Evolutionary conservation across 805 yeast species (phyloP), one percentile per base, ranked within the genome.

Genomic region (Lipomyces japonicus): DNA sequence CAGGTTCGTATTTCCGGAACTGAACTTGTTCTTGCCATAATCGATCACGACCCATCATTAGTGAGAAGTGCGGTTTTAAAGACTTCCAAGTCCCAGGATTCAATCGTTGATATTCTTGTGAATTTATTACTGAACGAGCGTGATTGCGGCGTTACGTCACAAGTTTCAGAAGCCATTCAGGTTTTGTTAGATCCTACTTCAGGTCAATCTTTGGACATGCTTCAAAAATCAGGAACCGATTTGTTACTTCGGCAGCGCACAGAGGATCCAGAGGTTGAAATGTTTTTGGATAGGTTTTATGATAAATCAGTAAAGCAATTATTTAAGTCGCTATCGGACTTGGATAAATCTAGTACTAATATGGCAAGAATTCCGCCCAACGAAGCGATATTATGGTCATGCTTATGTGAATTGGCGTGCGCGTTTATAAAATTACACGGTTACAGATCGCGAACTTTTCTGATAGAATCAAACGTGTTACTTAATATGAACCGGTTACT

Each of bases 141-240:
- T 9, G 81, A 81, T 55, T 77, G 82, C 3, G 95, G 95, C 0
- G 68, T 89, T 44, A 82, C 84, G 62, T 79, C 85, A 4, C 96
- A 89, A 65, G 84, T 90, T 0, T 81, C 78, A 55, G 96, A 89
- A 67, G 95, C 96, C 1, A 67, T 90, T 42, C 82, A 82, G 63
- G 80, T 82, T 1, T 67, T 90, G 30, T 71, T 90, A 12, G 90
- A 85, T 61, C 82, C 86, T 1, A 68, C 61, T 10, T 58, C 55
- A 2, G 58, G 60, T 16, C 52, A 44, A 50, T 37, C 50, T 58
- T 28, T 39, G 26, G 55, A 28, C 25, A 37, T 28, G 24, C 51
- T 26, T 44, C 43, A 41, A 12, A 45, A 42, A 42, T 25, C 47
- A 2, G n/a, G n/a, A n/a, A 4, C 39, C 19, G 60, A 55, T 21